Evolutionary conservation across 2,329 filamentous ascomycete species (phyloP).

Genomic region (Pseudogymnoascus destructans): DNA sequence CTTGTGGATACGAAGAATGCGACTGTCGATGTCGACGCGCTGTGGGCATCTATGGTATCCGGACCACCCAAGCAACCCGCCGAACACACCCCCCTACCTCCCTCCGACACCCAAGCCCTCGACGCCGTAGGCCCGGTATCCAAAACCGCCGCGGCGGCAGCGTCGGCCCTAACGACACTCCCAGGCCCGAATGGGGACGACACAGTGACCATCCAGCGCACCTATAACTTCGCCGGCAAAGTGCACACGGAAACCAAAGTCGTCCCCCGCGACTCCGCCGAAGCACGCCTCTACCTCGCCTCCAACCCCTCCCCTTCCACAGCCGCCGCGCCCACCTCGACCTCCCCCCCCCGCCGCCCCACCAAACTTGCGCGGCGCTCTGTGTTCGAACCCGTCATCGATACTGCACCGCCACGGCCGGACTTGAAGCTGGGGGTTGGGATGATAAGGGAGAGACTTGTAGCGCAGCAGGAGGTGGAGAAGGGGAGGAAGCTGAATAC

Average conservation of each 20-base stretch:
- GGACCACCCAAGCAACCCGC: constrained; percentile 24
- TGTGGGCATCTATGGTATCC: constrained; percentile 55
- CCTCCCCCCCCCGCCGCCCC: constrained; percentile 20
- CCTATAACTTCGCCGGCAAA: constrained; percentile 63
- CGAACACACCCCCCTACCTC: constrained; percentile 10
- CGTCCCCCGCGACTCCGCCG: constrained; percentile 50
- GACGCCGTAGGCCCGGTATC: background rate
- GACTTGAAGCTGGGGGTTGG: constrained; percentile 47
- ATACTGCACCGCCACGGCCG: constrained; percentile 32
- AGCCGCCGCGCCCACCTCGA: constrained; percentile 17
- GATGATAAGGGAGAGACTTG: constrained; percentile 22
- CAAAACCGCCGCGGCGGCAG: constrained; percentile 12
- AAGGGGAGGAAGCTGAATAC: constrained; percentile 55
- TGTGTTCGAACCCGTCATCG: constrained; percentile 44
- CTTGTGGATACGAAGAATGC: constrained; percentile 42
- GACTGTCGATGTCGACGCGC: constrained; percentile 57
- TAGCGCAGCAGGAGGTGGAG: constrained; percentile 33
- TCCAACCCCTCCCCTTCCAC: constrained; percentile 30
- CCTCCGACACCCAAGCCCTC: constrained; percentile 10
- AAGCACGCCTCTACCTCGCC: constrained; percentile 50
- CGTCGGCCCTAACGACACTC: constrained; percentile 11
- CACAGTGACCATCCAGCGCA: constrained; percentile 51
- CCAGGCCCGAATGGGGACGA: constrained; percentile 24
- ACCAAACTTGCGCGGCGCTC: constrained; percentile 35
- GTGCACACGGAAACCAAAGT: constrained; percentile 60